A percentile compares a stretch with the other conserved stretches of the same genome.
Evolutionary conservation across 176 grass and related monocot species (phyloP).

Genomic region (Aegilops tauschii): DNA sequence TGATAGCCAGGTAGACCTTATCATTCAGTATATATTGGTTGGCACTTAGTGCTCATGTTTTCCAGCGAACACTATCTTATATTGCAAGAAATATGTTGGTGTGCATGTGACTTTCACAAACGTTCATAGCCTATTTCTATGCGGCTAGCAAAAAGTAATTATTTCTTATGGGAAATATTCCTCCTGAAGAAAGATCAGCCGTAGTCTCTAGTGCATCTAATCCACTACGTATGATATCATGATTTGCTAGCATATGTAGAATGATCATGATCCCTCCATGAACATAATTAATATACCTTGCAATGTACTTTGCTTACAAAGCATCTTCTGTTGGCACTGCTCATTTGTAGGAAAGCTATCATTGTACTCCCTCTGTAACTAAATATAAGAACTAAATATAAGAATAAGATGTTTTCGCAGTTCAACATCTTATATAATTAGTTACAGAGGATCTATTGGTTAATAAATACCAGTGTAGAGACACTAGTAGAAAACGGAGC

Average conservation of each 20-base stretch:
- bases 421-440: too few relatives aligned
- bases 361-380: too few relatives aligned
- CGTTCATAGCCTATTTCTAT: neutral
- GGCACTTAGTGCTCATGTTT: neutral
- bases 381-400: too few relatives aligned
- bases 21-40: neutral
- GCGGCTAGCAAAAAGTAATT: neutral
- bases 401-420: too few relatives aligned
- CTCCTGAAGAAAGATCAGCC: constrained; percentile 34
- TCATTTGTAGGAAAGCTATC: neutral
- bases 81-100: neutral
- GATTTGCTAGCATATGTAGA: neutral
- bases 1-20: neutral
- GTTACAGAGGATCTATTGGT: too few relatives aligned
- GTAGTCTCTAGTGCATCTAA: neutral
- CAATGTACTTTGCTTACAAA: neutral
- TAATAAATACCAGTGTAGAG: too few relatives aligned
- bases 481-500: too few relatives aligned
- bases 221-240: constrained; percentile 1
- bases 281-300: neutral
- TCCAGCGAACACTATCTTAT: neutral
- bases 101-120: too few relatives aligned
- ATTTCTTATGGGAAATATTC: constrained; percentile 21
- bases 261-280: neutral
- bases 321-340: neutral